Evolutionary conservation across 169 alveolate genomes (phyloP), one percentile per base, ranked within the genome.

Genomic region (Neospora caninum): DNA sequence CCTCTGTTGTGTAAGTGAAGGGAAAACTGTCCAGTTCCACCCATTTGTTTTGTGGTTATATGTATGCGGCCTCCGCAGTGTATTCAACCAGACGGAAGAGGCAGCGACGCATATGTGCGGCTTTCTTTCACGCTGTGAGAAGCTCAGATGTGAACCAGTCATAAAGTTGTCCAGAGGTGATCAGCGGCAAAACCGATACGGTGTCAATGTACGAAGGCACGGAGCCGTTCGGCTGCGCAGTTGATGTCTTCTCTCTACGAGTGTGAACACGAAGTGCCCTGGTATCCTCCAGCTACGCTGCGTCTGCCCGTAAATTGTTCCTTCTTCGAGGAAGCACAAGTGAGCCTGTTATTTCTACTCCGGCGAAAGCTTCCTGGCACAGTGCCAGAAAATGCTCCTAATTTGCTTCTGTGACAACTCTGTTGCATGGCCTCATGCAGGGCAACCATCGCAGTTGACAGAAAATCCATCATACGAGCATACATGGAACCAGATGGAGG

Each of bases 401-500:
- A 22, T 22, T 49, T 49, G 58, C 58, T 22, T 13, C 58, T 22
- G 27, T 22, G 58, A 22, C 6, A 49, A 49, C 58, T 78, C 53
- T 78, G 87, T 4, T 39, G 45, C 31, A 9, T 34, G 1, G 53
- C 31, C n/a, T 31, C 34, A 18, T 78, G 87, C 89, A 82, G 89
- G 67, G 89, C 89, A 22, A 41, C 89, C 34, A 69, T 82, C 69
- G 38, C 89, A 2, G 54, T 82, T n/a, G 67, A 82, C 67, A 82
- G 36, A 69, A 36, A 36, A 36, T 42, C 67, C 69, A 45, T n/a
- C 36, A 82, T 82, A 4, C 89, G 89, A 22, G 89, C 89, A 22
- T 82, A 82, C 89, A 10, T 82, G 54, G 89, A 41, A 29, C 89
- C 89, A 18, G 89, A 82, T 49, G 89, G 89, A 4, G 89, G 89